Percentiles rank a stretch among this genome's conserved stretches.
phyloP scores from a whole-genome alignment of 108 stramenopile genomes.

The Cyclotella distinguenda region DNA sequence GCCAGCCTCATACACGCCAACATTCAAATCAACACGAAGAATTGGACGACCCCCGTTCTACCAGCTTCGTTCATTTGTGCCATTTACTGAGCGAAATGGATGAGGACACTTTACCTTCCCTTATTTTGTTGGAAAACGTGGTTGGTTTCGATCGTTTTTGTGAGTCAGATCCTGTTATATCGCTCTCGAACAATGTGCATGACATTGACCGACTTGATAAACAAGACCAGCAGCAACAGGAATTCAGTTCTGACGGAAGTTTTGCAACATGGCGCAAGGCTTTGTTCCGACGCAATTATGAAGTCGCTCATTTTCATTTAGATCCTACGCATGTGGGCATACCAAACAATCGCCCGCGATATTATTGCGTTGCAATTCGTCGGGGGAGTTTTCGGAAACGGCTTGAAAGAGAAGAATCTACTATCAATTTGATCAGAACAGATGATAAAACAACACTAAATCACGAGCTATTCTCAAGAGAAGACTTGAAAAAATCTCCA shows the following conservation, averaged over 20 bases:
- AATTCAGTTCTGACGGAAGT: conserved; percentile 24
- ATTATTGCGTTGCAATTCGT: conserved; percentile 56
- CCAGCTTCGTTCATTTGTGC: conserved; percentile 70
- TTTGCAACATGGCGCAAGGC: conserved; percentile 53
- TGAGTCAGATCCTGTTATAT: background rate
- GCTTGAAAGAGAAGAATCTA: background rate
- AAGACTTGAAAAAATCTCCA: conserved; percentile 19
- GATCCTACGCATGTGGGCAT: conserved; percentile 78
- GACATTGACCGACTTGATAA: too few species aligned
- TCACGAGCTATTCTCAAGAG: conserved; percentile 17
- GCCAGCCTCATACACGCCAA: conserved; percentile 86
- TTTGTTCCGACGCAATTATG: conserved; percentile 55
- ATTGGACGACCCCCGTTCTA: conserved; percentile 62
- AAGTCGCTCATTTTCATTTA: conserved; percentile 69
- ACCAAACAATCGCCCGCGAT: conserved; percentile 89
- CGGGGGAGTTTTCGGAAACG: background rate
- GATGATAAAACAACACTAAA: background rate
- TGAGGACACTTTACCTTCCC: conserved; percentile 49
- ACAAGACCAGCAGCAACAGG: too few species aligned
- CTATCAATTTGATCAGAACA: background rate
- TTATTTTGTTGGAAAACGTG: conserved; percentile 87
- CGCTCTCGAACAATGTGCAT: too few species aligned
- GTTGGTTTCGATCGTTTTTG: conserved; percentile 74
- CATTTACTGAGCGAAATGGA: conserved; percentile 47
- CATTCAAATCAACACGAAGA: conserved; percentile 65